A percentile compares a stretch with the other conserved stretches of the same genome.
phyloP scores from a whole-genome alignment of 345 rosid genomes.

The Isatis tinctoria region DNA sequence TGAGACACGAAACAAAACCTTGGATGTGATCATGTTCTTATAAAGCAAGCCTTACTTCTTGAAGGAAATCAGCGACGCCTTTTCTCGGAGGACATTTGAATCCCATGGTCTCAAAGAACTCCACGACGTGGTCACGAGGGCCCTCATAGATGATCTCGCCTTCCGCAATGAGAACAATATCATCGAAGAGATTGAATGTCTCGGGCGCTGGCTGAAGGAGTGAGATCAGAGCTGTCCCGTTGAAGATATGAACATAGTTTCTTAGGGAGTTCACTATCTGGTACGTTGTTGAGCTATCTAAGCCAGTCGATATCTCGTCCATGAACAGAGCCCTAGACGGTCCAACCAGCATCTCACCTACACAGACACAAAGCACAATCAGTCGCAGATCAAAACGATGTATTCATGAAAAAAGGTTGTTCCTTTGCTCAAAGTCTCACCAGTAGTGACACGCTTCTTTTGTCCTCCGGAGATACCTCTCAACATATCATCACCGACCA shows the following conservation, averaged over 20 bases:
- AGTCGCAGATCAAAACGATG: neutral
- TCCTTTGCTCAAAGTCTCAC: slow-evolving; percentile 24
- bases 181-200: slow-evolving; percentile 72
- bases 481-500: slow-evolving; percentile 68
- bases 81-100: slow-evolving; percentile 76
- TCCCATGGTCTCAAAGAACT: slow-evolving; percentile 64
- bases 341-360: slow-evolving; percentile 78
- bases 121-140: slow-evolving; percentile 58
- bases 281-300: slow-evolving; percentile 78
- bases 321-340: slow-evolving; percentile 66
- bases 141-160: slow-evolving; percentile 75
- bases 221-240: slow-evolving; percentile 67
- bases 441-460: slow-evolving; percentile 74
- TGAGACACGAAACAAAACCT: neutral
- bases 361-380: neutral
- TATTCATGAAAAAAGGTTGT: neutral
- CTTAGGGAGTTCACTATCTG: slow-evolving; percentile 63
- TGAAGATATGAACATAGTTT: slow-evolving; percentile 51
- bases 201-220: slow-evolving; percentile 93
- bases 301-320: slow-evolving; percentile 84
- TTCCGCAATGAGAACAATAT: slow-evolving; percentile 68
- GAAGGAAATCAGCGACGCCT: slow-evolving; percentile 74
- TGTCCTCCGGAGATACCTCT: slow-evolving; percentile 80
- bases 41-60: slow-evolving; percentile 51
- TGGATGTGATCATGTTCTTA: neutral